Percentiles rank a stretch among this genome's conserved stretches.
phyloP scores from a whole-genome alignment of 1,284 basidiomycete genomes.

The Trametes versicolor region DNA sequence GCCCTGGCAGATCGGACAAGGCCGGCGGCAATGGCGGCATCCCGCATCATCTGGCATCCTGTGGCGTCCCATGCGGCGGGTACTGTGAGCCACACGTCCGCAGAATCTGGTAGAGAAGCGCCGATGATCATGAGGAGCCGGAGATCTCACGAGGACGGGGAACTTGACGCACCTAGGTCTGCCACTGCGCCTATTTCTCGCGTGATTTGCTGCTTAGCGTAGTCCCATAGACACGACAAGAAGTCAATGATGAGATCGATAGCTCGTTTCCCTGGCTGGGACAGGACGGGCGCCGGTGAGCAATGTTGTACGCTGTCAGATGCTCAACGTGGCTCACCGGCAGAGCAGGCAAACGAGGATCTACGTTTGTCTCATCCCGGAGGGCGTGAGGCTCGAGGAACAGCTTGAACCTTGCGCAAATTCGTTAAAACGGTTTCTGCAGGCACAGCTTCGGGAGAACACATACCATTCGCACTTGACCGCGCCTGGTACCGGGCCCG shows the following conservation, averaged over 20 bases:
- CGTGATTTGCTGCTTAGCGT: slow-evolving; percentile 85
- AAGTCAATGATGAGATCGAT: slow-evolving; percentile 84
- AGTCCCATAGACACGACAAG: slow-evolving; percentile 82
- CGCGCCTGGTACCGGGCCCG: slow-evolving; percentile 70
- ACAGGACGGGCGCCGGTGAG: slow-evolving; percentile 19
- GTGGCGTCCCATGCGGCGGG: slow-evolving; percentile 88
- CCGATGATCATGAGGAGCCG: slow-evolving; percentile 16
- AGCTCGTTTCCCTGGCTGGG: slow-evolving; percentile 75
- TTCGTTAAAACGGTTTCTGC: slow-evolving; percentile 32
- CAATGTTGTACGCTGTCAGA: slow-evolving; percentile 21
- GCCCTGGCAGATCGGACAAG: slow-evolving; percentile 75
- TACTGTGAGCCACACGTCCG: slow-evolving; percentile 83
- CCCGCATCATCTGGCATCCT: slow-evolving; percentile 83
- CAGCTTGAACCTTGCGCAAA: slow-evolving; percentile 71
- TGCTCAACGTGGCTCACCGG: slow-evolving; percentile 60
- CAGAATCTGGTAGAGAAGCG: slow-evolving; percentile 60
- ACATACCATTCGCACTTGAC: slow-evolving; percentile 74
- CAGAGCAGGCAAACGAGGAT: slow-evolving; percentile 79
- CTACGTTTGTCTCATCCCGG: slow-evolving; percentile 70
- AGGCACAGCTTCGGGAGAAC: background rate
- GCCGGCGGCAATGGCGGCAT: slow-evolving; percentile 80
- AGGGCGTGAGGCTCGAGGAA: slow-evolving; percentile 82
- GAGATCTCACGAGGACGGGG: background rate
- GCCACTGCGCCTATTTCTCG: slow-evolving; percentile 84
- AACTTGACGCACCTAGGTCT: slow-evolving; percentile 70